Percentiles rank a stretch among this genome's conserved stretches.
Evolutionary conservation across 768 basidiomycete species (phyloP).

Genomic region (Kwoniella sp.): DNA sequence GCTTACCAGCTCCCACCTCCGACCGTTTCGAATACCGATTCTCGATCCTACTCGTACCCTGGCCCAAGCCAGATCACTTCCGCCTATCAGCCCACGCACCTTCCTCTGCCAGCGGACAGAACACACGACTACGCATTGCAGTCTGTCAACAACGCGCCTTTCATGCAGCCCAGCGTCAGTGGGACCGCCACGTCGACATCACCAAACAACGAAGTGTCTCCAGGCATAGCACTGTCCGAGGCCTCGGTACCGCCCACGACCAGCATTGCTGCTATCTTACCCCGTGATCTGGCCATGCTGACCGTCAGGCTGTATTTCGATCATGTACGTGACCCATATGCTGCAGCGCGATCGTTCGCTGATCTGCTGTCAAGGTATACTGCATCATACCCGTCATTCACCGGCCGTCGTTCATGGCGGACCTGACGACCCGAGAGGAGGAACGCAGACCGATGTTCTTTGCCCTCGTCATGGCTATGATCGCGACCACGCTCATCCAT

Average conservation of each 20-base stretch:
- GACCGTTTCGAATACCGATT: neutral
- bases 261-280: slow-evolving; percentile 21
- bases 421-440: slow-evolving; percentile 19
- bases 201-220: slow-evolving; percentile 12
- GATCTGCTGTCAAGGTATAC: slow-evolving; percentile 13
- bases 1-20: neutral
- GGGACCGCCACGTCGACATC: slow-evolving; percentile 10
- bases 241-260: slow-evolving; percentile 12
- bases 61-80: neutral
- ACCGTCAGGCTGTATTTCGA: slow-evolving; percentile 23
- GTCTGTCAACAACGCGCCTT: too few relatives aligned
- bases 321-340: slow-evolving; percentile 14
- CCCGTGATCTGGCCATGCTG: slow-evolving; percentile 25
- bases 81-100: neutral
- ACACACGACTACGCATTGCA: too few relatives aligned
- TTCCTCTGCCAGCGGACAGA: neutral
- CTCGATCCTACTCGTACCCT: neutral
- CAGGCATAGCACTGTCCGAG: slow-evolving; percentile 11
- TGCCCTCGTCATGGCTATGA: slow-evolving; percentile 26
- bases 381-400: slow-evolving; percentile 32
- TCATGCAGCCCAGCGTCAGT: too few relatives aligned
- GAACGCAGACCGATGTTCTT: slow-evolving; percentile 26
- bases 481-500: slow-evolving; percentile 27
- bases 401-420: slow-evolving; percentile 25
- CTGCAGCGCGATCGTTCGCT: neutral